A percentile compares a stretch with the other conserved stretches of the same genome.
Conservation (phyloP, 1,139 yeast genomes). For the Chernovozyma sophiae-reginae region DNA sequence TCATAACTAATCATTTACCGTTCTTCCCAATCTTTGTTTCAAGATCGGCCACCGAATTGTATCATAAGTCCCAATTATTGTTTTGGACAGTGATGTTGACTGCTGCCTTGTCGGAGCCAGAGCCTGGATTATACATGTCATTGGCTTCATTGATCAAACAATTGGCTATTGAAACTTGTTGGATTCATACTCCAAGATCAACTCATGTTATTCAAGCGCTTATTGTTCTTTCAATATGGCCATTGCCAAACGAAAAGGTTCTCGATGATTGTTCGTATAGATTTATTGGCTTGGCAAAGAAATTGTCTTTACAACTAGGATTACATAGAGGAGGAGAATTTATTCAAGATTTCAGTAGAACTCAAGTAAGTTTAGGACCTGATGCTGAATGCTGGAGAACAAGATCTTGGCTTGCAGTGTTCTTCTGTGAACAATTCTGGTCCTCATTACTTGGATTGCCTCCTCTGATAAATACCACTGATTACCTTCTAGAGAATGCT, state of each 20-base stretch:
- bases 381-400: constrained; percentile 96
- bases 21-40: constrained; percentile 77
- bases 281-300: constrained; percentile 82
- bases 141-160: constrained; percentile 78
- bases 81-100: constrained; percentile 92
- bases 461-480: constrained; percentile 75
- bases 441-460: constrained; percentile 85
- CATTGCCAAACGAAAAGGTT: constrained; percentile 88
- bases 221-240: constrained; percentile 82
- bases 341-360: constrained; percentile 84
- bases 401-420: constrained; percentile 85
- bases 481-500: constrained; percentile 76
- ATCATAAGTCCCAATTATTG: constrained; percentile 75
- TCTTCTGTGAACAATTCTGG: constrained; percentile 88
- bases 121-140: constrained; percentile 74
- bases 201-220: constrained; percentile 92
- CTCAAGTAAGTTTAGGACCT: constrained; percentile 78
- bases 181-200: constrained; percentile 91
- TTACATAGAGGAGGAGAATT: constrained; percentile 85
- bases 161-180: constrained; percentile 86
- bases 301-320: constrained; percentile 84
- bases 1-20: constrained; percentile 65
- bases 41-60: constrained; percentile 68
- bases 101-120: constrained; percentile 83
- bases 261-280: constrained; percentile 89